Evolutionary conservation across 306 rosid genomes (phyloP), one percentile per base, ranked within the genome.

Genomic region (Cyamopsis tetragonoloba): DNA sequence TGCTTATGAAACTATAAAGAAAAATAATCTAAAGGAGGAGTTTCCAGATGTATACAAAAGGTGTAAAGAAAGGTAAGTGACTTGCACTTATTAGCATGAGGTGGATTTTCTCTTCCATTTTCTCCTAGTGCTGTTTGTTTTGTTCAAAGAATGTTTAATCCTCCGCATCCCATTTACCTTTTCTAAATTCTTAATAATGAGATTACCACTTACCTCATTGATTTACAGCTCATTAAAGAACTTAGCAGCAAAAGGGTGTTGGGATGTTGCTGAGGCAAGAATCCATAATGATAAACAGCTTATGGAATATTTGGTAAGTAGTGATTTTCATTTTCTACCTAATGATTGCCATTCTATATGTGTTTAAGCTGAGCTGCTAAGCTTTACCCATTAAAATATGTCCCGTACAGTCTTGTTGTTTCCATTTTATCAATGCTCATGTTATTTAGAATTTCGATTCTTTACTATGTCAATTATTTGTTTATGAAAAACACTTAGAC

Each of bases 201-300:
- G 30, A 68, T 28, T 68, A 35, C 32, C 34, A 43, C 47, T 28
- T 68, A 35, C 32, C 34, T 48, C 47, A 22, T 79, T 63, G 58
- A 41, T 75, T 76, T 54, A 58, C 86, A 93, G 99, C 77, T 77
- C 96, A 47, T 70, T 93, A 31, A 93, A 88, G 84, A 85, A 78
- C 78, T 70, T 93, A 57, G 99, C 92, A 12, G 97, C 86, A 83
- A 93, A 93, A 65, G 99, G 99, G 79, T 82, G 88, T 69, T 93
- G 99, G 99, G 99, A 90, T 54, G 99, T 90, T 66, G 99, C 99
- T 14, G 99, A 93, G 88, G 87, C 80, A 31, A 88, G 77, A 76
- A 76, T 79, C 73, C 84, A 90, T 58, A 77, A 68, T 65, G 81
- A 93, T 53, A 85, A 81, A 60, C 92, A 90, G 57, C 93, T 90